Conservation (phyloP, 345 rosid species). For the Gossypium anomalum region DNA sequence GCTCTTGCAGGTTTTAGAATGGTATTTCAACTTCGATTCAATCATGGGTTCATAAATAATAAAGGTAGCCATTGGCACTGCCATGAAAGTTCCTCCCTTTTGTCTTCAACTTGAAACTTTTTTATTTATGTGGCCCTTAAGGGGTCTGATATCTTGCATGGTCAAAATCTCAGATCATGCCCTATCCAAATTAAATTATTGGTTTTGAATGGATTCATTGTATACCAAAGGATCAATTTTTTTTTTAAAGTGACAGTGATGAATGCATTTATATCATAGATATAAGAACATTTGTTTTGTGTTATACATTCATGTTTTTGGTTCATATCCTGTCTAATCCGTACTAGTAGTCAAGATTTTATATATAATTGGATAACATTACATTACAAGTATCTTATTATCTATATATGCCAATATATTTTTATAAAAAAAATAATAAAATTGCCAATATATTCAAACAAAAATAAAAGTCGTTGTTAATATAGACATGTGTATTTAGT, state of each 20-base stretch:
- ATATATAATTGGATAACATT: neutral
- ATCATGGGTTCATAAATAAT: no score
- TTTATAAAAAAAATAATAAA: neutral
- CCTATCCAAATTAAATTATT: neutral
- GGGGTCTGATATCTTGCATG: neutral
- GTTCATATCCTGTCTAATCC: neutral
- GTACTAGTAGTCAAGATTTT: neutral
- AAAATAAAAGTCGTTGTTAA: neutral
- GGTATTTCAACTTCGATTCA: neutral
- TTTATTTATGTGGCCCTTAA: neutral
- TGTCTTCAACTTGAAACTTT: neutral
- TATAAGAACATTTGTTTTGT: slow-evolving; percentile 2
- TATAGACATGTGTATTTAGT: no score
- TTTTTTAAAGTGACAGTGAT: neutral
- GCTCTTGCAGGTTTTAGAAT: neutral
- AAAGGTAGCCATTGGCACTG: slow-evolving; percentile 17
- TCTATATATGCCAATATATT: no score
- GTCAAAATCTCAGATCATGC: slow-evolving; percentile 2
- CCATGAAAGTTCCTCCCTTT: slow-evolving; percentile 28
- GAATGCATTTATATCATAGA: neutral
- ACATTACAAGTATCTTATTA: neutral
- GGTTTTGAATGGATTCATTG: neutral
- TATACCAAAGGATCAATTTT: neutral
- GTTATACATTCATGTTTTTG: slow-evolving; percentile 9
- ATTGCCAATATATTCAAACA: neutral